These are phyloP conservation scores for Karstenula rhodostoma DNA, from an alignment of 2,329 filamentous ascomycete genomes.

Conservation along the genomic window DNA sequence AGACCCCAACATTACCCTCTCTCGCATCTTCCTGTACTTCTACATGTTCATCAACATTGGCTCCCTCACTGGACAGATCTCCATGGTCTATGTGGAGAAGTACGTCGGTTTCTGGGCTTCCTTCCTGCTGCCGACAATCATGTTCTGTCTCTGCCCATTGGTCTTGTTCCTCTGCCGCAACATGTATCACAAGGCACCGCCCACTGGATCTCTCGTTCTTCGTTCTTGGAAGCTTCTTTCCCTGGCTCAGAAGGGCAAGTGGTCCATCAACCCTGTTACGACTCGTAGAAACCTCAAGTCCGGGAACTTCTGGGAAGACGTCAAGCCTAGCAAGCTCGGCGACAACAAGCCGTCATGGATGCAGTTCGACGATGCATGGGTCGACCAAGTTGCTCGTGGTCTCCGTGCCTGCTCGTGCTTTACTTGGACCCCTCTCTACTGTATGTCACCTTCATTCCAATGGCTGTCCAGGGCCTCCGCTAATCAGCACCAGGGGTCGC, in stretches of 20 bases:
- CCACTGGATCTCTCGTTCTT: conserved; percentile 74
- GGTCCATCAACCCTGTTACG: conserved; percentile 66
- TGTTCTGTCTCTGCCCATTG: conserved; percentile 70
- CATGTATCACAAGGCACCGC: conserved; percentile 69
- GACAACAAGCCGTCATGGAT: conserved; percentile 72
- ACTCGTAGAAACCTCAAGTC: conserved; percentile 67
- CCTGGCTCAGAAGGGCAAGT: conserved; percentile 69
- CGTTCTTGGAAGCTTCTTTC: conserved; percentile 70
- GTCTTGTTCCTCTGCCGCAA: conserved; percentile 68
- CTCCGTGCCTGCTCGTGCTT: conserved; percentile 52
- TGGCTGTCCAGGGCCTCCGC: background rate
- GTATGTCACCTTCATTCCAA: conserved; percentile 23
- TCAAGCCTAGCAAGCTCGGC: conserved; percentile 71
- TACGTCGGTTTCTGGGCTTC: conserved; percentile 80
- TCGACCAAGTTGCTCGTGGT: conserved; percentile 62
- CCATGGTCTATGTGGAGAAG: conserved; percentile 78
- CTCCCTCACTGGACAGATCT: conserved; percentile 67
- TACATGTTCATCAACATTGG: conserved; percentile 57
- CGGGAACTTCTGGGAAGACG: conserved; percentile 69
- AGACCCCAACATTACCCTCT: conserved; percentile 73
- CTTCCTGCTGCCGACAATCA: conserved; percentile 70
- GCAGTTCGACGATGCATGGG: conserved; percentile 84
- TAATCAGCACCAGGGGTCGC: conserved; percentile 46
- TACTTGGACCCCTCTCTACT: conserved; percentile 62
- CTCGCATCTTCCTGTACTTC: conserved; percentile 63